Evolutionary conservation across 495 filamentous ascomycete genomes (phyloP), one percentile per base, ranked within the genome.

Genomic region (Tetracladium setigerum): DNA sequence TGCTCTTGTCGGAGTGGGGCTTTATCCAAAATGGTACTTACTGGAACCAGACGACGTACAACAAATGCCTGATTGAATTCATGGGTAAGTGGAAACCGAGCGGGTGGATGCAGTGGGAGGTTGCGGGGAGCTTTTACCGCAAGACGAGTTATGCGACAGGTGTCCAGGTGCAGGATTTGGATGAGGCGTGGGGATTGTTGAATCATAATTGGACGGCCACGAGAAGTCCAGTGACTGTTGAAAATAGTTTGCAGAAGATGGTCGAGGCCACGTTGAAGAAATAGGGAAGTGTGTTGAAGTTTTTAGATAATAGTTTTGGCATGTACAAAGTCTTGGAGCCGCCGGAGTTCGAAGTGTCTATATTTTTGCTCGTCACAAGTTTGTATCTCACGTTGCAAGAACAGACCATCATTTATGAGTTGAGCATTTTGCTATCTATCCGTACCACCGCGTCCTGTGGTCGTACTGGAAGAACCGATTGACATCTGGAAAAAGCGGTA

Each of bases 91-190:
- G 57, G 46, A 57, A 66, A 32, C 49, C 2, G 44, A 60, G 58
- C 32, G 69, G 67, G 8, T 73, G 69, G 69, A 66, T 60, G 49
- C 54, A 62, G 10, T 73, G 69, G 70, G 67, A 64, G 7, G 13
- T 73, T 12, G 52, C 53, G 12, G 70, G 70, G 5, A 70, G 67
- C 40, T 73, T 71, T 47, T 73, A 73, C 56, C n/a, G n/a, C n/a
- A n/a, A n/a, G n/a, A 63, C 68, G 17, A 55, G 70, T 2, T 37
- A 54, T n/a, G 70, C 68, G 6, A 61, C 44, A n/a, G n/a, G n/a
- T n/a, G n/a, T n/a, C n/a, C n/a, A n/a, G n/a, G n/a, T n/a, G 7
- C 60, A 66, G 41, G 70, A 71, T 58, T 60, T 42, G 41, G 70
- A 73, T 42, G 68, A 72, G 49, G 46, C 59, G 2, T 72, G 68